A percentile compares a stretch with the other conserved stretches of the same genome.
These are phyloP conservation scores for Xerocomus spinulosus DNA, from an alignment of 768 basidiomycete species.

Conservation along the genomic window DNA sequence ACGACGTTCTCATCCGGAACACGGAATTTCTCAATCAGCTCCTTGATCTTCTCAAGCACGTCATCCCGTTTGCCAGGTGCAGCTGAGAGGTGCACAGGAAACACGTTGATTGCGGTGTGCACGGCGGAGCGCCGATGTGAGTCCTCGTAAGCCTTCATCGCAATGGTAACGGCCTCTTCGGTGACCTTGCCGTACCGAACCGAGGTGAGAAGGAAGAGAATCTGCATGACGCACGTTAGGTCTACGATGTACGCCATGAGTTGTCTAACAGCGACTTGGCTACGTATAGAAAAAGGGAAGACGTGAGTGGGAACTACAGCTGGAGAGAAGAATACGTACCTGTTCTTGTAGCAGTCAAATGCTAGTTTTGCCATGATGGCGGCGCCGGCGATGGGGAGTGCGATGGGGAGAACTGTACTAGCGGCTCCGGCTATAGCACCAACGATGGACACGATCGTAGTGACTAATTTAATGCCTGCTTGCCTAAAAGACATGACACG, in stretches of 20 bases:
- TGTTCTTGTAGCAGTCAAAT: not conserved
- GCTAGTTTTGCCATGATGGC: not conserved
- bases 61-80: not conserved
- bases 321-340: not conserved
- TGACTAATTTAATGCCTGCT: not conserved
- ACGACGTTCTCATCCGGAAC: not conserved
- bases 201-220: not conserved
- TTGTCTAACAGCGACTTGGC: not conserved
- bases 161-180: not conserved
- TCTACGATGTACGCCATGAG: not conserved
- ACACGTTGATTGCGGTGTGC: not conserved
- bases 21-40: not conserved
- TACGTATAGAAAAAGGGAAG: not conserved
- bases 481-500: not conserved
- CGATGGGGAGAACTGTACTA: not conserved
- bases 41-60: not conserved
- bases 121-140: not conserved
- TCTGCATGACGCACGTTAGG: slow-evolving; percentile 3
- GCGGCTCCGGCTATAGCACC: too few species aligned
- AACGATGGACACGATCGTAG: not conserved
- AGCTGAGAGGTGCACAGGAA: too few species aligned
- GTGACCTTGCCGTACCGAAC: not conserved
- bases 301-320: not conserved
- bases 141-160: not conserved
- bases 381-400: not conserved